phyloP scores from a whole-genome alignment of 2,329 filamentous ascomycete genomes.

The Cordyceps sp. region DNA sequence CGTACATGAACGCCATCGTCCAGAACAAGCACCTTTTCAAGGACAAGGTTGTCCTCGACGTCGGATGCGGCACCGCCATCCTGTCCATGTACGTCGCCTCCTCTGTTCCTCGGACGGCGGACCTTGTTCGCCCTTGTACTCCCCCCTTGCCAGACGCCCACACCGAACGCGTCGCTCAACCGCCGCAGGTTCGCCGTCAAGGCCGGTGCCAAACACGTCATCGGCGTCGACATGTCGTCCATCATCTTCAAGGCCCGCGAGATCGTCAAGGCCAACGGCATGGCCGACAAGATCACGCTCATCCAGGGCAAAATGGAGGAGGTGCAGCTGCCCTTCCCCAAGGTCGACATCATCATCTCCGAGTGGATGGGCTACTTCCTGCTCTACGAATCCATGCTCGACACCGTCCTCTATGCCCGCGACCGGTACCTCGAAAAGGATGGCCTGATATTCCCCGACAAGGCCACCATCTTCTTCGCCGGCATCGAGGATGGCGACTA shows the following conservation, averaged over 20 bases:
- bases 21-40: conserved; percentile 94
- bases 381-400: conserved; percentile 96
- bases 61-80: conserved; percentile 93
- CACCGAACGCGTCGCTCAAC: background rate
- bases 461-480: conserved; percentile 92
- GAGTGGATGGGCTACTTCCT: conserved; percentile 99
- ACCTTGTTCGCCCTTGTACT: no score
- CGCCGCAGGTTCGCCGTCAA: conserved; percentile 75
- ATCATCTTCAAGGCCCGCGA: conserved; percentile 97
- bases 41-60: conserved; percentile 72
- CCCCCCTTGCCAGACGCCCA: no score
- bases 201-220: conserved; percentile 94
- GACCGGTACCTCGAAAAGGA: conserved; percentile 79
- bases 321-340: conserved; percentile 77
- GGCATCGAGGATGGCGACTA: conserved; percentile 98
- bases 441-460: conserved; percentile 95
- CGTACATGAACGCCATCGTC: conserved; percentile 94
- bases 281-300: conserved; percentile 91
- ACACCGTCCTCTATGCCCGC: conserved; percentile 91
- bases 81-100: conserved; percentile 70
- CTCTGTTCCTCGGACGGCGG: background rate
- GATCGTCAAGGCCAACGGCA: conserved; percentile 83
- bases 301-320: conserved; percentile 99
- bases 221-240: conserved; percentile 98
- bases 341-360: conserved; percentile 98